Evolutionary conservation across 345 rosid species (phyloP), one percentile per base, ranked within the genome.

Genomic region (Citrus australasica): DNA sequence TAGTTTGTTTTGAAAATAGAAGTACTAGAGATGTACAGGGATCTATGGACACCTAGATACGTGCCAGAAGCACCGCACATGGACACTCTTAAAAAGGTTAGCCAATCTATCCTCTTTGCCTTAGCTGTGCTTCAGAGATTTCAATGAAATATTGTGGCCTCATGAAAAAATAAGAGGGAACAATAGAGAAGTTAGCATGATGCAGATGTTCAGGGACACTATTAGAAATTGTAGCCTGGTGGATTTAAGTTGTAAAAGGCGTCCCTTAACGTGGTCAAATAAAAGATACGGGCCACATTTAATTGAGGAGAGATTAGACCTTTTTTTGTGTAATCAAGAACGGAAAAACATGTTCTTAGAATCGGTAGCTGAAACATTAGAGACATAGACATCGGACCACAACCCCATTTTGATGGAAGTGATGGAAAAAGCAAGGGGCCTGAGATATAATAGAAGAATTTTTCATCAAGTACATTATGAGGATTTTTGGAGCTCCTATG

Each of bases 1-100:
- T 55, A 1, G 7, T 55, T 2, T 17, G 6, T 5, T 8, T 0
- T 55, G 22, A 14, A 4, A 19, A 16, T 5, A 6, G 2, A 1
- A 55, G 7, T 1, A 19, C 1, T 55, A 0, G 19, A 55, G 7
- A 21, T 14, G 46, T 4, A 55, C n/a, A 4, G 0, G 59, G 2
- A 16, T 55, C 0, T 5, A 19, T 19, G 22, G 59, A 5, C 22
- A 16, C 2, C 59, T 2, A 55, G n/a, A 55, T 1, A 4, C 0
- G 7, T 19, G 7, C 4, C 2, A 55, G 0, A 55, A 55, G n/a
- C 28, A 28, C 28, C 28, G 1, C 28, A 28, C 28, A 28, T 28
- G 28, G 59, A 53, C 59, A 1, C 22, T 55, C 4, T 16, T 16
- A 1, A 55, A 55, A 4, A 55, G 59, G 22, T 16, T 55, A 14